phyloP scores from a whole-genome alignment of 345 rosid species.

The Brassica nigra region DNA sequence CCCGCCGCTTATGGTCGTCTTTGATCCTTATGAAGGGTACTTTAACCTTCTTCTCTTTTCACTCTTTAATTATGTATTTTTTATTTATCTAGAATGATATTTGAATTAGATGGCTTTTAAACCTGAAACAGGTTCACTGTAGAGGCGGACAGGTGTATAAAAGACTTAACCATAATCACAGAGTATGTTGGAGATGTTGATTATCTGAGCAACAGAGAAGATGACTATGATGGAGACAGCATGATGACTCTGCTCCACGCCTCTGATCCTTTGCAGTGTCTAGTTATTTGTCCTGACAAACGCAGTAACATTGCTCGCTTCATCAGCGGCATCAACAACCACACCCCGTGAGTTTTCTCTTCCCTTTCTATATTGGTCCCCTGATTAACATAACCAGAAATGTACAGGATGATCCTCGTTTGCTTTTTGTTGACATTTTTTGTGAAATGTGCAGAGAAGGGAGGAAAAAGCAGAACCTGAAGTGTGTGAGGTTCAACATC shows the following conservation, averaged over 20 bases:
- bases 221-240: conserved; percentile 86
- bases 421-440: not conserved
- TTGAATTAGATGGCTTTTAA: not conserved
- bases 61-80: not conserved
- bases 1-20: conserved; percentile 82
- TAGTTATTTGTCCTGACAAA: conserved; percentile 88
- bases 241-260: conserved; percentile 89
- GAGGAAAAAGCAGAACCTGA: conserved; percentile 86
- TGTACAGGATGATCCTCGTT: not conserved
- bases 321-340: conserved; percentile 93
- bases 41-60: not conserved
- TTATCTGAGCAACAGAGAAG: conserved; percentile 69
- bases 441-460: conserved; percentile 77
- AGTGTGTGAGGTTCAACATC: conserved; percentile 83
- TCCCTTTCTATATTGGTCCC: not conserved
- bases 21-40: conserved; percentile 88
- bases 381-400: not conserved
- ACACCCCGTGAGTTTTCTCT: conserved; percentile 65
- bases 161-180: conserved; percentile 79
- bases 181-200: conserved; percentile 96
- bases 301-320: conserved; percentile 82
- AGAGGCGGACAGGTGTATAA: conserved; percentile 78
- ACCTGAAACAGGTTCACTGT: conserved; percentile 71
- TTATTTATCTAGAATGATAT: not conserved
- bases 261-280: conserved; percentile 61